phyloP scores from a whole-genome alignment of 75 land plant species.

The Pinus tabuliformis region DNA sequence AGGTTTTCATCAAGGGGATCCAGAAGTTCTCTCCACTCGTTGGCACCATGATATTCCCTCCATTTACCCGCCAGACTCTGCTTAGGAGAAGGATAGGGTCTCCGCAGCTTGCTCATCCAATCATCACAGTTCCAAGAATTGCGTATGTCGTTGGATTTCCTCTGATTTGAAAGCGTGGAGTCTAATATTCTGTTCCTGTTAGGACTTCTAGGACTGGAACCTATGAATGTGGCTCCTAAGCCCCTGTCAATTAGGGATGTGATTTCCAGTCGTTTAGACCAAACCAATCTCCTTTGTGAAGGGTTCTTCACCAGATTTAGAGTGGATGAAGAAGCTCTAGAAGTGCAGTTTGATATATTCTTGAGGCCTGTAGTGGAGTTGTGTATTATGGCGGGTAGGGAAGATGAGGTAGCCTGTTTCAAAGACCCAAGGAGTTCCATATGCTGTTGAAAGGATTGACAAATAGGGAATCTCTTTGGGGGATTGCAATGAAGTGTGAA shows the following conservation, averaged over 20 bases:
- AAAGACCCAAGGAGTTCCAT: not conserved
- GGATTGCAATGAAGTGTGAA: no score
- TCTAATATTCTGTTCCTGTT: not conserved
- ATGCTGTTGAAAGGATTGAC: no score
- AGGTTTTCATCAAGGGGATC: slow-evolving; percentile 68
- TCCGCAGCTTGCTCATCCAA: no score
- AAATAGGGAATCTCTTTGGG: no score
- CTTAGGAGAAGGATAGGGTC: slow-evolving; percentile 27
- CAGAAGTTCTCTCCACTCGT: slow-evolving; percentile 53
- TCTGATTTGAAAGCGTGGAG: not conserved
- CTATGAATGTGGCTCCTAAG: not conserved
- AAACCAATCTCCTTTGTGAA: not conserved
- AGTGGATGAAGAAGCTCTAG: not conserved
- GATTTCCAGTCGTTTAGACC: not conserved
- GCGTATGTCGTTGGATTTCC: no score
- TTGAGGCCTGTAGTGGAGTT: not conserved
- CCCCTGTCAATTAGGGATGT: not conserved
- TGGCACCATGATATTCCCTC: slow-evolving; percentile 50
- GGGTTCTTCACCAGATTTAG: not conserved
- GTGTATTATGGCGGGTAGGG: not conserved
- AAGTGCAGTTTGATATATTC: not conserved
- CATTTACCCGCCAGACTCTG: slow-evolving; percentile 31
- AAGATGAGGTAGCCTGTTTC: not conserved
- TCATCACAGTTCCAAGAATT: no score
- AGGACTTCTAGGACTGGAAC: not conserved